A percentile compares a stretch with the other conserved stretches of the same genome.
Conservation (phyloP, 2,329 filamentous ascomycete species). For the Penicillium sp. region DNA sequence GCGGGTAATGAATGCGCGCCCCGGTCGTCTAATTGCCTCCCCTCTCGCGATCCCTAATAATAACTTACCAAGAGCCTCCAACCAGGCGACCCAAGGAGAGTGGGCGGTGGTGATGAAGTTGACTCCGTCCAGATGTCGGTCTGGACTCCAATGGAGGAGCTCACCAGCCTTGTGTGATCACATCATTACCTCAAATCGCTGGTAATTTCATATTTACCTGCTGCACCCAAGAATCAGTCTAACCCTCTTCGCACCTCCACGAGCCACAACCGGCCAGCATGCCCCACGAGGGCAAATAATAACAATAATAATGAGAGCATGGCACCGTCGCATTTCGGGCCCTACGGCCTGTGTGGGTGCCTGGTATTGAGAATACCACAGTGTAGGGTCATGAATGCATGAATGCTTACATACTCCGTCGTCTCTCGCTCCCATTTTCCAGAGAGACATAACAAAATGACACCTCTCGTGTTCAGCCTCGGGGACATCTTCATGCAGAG, state of each 20-base stretch:
- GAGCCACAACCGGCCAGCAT: conserved; percentile 10
- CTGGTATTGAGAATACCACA: not conserved
- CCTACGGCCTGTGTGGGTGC: not conserved
- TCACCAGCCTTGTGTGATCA: not conserved
- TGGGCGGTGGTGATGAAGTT: not conserved
- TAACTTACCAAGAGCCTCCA: not conserved
- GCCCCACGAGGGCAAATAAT: conserved; percentile 10
- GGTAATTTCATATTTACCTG: not conserved
- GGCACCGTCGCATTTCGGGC: conserved; percentile 8
- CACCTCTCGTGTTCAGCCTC: too few species aligned
- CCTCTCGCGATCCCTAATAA: not conserved
- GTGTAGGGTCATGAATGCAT: too few species aligned
- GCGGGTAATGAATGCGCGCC: not conserved
- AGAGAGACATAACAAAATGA: too few species aligned
- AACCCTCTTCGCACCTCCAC: conserved; percentile 2
- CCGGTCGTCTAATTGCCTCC: not conserved
- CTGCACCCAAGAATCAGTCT: not conserved
- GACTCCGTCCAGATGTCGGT: not conserved
- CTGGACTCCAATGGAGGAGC: not conserved
- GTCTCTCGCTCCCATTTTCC: too few species aligned
- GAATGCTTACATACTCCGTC: too few species aligned
- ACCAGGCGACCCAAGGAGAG: not conserved
- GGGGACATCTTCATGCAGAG: not conserved
- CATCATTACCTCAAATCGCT: not conserved
- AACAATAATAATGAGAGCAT: not conserved